Evolutionary conservation across 257 asterid species (phyloP).

Genomic region (Agastache rugosa): DNA sequence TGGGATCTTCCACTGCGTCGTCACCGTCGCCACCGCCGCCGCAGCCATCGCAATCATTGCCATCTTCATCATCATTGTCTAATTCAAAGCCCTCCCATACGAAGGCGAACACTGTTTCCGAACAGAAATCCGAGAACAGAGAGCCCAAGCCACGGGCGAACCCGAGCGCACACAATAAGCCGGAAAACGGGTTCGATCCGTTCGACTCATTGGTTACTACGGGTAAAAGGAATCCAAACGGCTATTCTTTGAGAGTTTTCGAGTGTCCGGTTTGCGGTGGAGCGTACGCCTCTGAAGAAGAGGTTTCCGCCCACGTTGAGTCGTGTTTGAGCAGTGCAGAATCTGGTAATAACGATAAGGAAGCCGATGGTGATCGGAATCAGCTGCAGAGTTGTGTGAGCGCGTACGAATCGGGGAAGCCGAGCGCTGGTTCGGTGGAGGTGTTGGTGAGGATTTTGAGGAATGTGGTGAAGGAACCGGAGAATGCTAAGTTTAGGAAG

Average conservation of each 20-base stretch:
- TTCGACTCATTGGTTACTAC: conserved; percentile 74
- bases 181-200: conserved; percentile 75
- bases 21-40: conserved; percentile 42
- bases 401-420: conserved; percentile 70
- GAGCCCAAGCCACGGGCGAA: conserved; percentile 35
- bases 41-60: conserved; percentile 36
- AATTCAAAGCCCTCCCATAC: conserved; percentile 45
- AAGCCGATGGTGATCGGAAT: conserved; percentile 39
- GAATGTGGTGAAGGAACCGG: conserved; percentile 79
- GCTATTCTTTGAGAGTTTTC: conserved; percentile 67
- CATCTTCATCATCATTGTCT: conserved; percentile 37
- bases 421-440: conserved; percentile 66
- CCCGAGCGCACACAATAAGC: conserved; percentile 32
- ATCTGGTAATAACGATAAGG: conserved; percentile 35
- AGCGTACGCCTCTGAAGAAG: conserved; percentile 76
- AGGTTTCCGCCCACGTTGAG: conserved; percentile 77
- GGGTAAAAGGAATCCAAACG: conserved; percentile 77
- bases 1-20: conserved; percentile 71
- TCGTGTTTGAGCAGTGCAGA: conserved; percentile 56
- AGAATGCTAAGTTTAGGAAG: conserved; percentile 84
- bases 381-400: conserved; percentile 63
- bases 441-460: conserved; percentile 67
- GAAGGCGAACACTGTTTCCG: conserved; percentile 39
- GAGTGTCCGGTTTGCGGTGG: conserved; percentile 88
- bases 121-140: conserved; percentile 40